Percentiles rank a stretch among this genome's conserved stretches.
phyloP scores from a whole-genome alignment of 345 rosid species.

The Bretschneidera sinensis region DNA sequence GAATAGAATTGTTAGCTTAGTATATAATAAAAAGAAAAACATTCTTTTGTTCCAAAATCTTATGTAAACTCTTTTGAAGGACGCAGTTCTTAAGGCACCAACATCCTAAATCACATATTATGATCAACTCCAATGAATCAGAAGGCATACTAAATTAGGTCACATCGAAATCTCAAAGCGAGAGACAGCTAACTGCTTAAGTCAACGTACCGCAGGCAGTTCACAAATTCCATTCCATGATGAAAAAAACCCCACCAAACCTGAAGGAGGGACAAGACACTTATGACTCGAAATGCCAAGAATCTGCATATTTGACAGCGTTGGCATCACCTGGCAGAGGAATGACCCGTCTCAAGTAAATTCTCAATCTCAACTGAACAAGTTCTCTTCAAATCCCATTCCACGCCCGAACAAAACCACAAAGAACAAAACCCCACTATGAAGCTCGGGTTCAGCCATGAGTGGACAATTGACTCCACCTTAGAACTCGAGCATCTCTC shows the following conservation, averaged over 20 bases:
- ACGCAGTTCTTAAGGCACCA: neutral
- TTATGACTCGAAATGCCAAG: conserved; percentile 25
- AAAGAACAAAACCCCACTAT: conserved; percentile 29
- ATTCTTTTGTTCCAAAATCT: neutral
- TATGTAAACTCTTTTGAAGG: neutral
- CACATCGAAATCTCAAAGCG: neutral
- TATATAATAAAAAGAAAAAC: no score
- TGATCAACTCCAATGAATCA: conserved; percentile 1
- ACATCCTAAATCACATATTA: conserved; percentile 4
- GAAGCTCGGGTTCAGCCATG: conserved; percentile 51
- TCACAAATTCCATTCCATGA: conserved; percentile 9
- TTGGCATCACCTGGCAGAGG: conserved; percentile 17
- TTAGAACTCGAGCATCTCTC: conserved; percentile 51
- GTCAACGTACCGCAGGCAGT: conserved; percentile 10
- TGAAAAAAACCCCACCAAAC: conserved; percentile 7
- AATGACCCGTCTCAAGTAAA: conserved; percentile 31
- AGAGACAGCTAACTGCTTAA: conserved; percentile 6
- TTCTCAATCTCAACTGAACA: conserved; percentile 31
- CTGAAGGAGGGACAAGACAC: conserved; percentile 3
- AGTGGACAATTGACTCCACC: conserved; percentile 46
- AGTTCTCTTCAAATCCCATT: conserved; percentile 35
- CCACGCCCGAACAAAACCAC: conserved; percentile 33
- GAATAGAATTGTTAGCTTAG: no score
- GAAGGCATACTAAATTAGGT: neutral
- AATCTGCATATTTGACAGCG: conserved; percentile 27